Percentiles rank a stretch among this genome's conserved stretches.
Evolutionary conservation across 495 filamentous ascomycete genomes (phyloP).

Genomic region (Penicillium canescens): DNA sequence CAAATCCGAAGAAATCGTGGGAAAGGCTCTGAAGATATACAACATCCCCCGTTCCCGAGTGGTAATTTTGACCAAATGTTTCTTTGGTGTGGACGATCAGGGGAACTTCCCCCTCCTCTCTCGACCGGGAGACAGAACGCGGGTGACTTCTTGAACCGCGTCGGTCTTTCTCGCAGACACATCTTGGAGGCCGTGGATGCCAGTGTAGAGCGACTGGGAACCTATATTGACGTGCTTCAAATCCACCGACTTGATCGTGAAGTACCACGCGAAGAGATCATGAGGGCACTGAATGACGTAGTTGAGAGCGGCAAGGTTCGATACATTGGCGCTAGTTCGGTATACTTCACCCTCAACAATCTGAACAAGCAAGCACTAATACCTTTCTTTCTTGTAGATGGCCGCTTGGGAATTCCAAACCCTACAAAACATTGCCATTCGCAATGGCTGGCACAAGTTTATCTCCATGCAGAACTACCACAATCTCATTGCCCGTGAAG

Average conservation of each 20-base stretch:
- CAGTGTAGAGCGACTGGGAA: conserved; percentile 57
- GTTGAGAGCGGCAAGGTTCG: conserved; percentile 59
- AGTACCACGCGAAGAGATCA: conserved; percentile 61
- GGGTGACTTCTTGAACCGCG: conserved; percentile 51
- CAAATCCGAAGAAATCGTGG: conserved; percentile 67
- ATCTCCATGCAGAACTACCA: conserved; percentile 65
- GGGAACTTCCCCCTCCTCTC: conserved; percentile 31
- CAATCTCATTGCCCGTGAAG: conserved; percentile 58
- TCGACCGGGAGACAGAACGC: conserved; percentile 39
- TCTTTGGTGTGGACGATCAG: conserved; percentile 57
- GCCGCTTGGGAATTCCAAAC: conserved; percentile 58
- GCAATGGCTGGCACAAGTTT: conserved; percentile 59
- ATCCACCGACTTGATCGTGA: conserved; percentile 58
- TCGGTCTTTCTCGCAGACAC: conserved; percentile 57
- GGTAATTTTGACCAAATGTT: conserved; percentile 78
- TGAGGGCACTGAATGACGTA: conserved; percentile 61
- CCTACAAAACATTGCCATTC: conserved; percentile 55
- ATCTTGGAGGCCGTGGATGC: conserved; percentile 60
- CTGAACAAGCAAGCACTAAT: background rate
- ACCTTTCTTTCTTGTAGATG: conserved; percentile 37
- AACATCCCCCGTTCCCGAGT: conserved; percentile 74
- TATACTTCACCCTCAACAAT: conserved; percentile 24
- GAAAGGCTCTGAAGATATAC: conserved; percentile 75
- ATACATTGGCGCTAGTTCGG: conserved; percentile 45
- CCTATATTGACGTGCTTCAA: conserved; percentile 62